phyloP scores from a whole-genome alignment of 2,329 filamentous ascomycete species.

The Lomentospora prolificans region DNA sequence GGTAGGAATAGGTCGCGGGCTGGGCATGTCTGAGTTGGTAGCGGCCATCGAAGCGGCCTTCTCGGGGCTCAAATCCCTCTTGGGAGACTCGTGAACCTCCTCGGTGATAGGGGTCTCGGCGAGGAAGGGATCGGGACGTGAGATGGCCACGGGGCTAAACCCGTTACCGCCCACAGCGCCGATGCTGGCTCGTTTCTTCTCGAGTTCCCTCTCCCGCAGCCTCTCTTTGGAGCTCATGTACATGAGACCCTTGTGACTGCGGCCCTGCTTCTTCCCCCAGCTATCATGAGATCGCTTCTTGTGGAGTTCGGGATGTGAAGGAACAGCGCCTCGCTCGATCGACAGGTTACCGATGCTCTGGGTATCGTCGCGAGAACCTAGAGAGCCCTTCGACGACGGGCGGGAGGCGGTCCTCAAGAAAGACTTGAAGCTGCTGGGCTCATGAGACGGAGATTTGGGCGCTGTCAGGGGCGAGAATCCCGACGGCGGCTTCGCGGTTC shows the following conservation, averaged over 20 bases:
- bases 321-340: constrained; percentile 45
- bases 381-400: constrained; percentile 49
- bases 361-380: constrained; percentile 44
- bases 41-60: constrained; percentile 11
- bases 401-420: constrained; percentile 49
- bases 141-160: constrained; percentile 14
- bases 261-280: constrained; percentile 48
- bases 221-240: constrained; percentile 66
- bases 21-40: constrained; percentile 18
- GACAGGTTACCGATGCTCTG: constrained; percentile 56
- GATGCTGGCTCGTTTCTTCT: constrained; percentile 45
- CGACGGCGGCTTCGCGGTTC: constrained; percentile 72
- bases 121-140: constrained; percentile 37
- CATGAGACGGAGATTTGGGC: constrained; percentile 41
- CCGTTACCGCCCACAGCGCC: constrained; percentile 27
- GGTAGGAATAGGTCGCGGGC: constrained; percentile 48
- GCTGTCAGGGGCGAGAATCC: constrained; percentile 65
- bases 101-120: constrained; percentile 47
- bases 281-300: constrained; percentile 49
- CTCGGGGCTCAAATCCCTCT: constrained; percentile 16
- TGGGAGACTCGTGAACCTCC: constrained; percentile 27
- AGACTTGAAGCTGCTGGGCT: constrained; percentile 46
- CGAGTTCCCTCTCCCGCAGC: constrained; percentile 50
- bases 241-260: constrained; percentile 50
- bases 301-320: constrained; percentile 35